These are phyloP conservation scores for Cymbopogon citratus DNA, from an alignment of 176 grass and related monocot genomes.

Conservation along the genomic window DNA sequence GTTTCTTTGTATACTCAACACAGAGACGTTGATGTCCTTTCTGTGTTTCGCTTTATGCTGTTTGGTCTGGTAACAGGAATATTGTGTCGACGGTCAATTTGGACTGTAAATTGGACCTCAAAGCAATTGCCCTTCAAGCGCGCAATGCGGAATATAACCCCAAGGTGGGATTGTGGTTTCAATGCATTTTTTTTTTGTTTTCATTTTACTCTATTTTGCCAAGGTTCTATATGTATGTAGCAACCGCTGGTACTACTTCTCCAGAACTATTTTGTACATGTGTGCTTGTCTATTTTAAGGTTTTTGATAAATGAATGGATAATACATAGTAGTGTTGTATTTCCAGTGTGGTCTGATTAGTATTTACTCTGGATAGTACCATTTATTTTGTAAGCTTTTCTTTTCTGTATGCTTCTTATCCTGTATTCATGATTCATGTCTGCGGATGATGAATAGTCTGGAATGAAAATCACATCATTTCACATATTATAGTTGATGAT, in stretches of 20 bases:
- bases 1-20: background rate
- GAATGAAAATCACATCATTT: background rate
- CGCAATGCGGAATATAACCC: slow-evolving; percentile 87
- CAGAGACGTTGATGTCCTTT: background rate
- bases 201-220: background rate
- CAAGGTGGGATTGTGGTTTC: slow-evolving; percentile 36
- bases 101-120: slow-evolving; percentile 83
- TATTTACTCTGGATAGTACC: background rate
- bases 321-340: background rate
- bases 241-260: background rate
- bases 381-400: background rate
- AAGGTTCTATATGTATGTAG: background rate
- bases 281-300: background rate
- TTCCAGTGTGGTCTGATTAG: background rate
- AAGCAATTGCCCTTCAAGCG: slow-evolving; percentile 75
- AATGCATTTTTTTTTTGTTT: background rate
- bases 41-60: background rate
- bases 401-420: background rate
- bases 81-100: slow-evolving; percentile 85
- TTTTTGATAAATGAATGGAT: background rate
- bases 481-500: background rate
- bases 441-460: background rate
- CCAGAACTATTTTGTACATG: background rate
- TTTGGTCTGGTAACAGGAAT: slow-evolving; percentile 44
- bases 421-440: background rate